A percentile compares a stretch with the other conserved stretches of the same genome.
Evolutionary conservation across 2,329 filamentous ascomycete species (phyloP).

Genomic region (Penicillium sp.): DNA sequence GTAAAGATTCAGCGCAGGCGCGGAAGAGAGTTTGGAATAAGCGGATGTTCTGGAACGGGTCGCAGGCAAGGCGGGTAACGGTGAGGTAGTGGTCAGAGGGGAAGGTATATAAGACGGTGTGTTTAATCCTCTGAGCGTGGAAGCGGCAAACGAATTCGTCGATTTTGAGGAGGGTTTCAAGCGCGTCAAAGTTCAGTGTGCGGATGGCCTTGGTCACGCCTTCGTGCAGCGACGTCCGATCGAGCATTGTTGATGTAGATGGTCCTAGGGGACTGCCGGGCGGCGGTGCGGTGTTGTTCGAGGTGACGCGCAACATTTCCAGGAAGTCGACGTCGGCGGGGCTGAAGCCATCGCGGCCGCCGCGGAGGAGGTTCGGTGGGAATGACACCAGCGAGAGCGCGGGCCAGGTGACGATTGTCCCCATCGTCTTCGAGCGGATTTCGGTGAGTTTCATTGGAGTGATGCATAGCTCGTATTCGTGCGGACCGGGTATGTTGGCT

Average conservation of each 20-base stretch:
- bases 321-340: slow-evolving; percentile 32
- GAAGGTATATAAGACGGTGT: slow-evolving; percentile 23
- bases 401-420: slow-evolving; percentile 16
- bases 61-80: slow-evolving; percentile 25
- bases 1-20: slow-evolving; percentile 39
- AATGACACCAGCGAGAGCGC: slow-evolving; percentile 21
- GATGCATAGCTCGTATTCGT: slow-evolving; percentile 24
- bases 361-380: slow-evolving; percentile 32
- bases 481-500: slow-evolving; percentile 1
- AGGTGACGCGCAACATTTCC: slow-evolving; percentile 36
- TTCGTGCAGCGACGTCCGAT: slow-evolving; percentile 35
- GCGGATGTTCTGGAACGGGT: slow-evolving; percentile 17
- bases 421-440: slow-evolving; percentile 14
- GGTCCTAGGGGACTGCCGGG: not conserved
- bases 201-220: slow-evolving; percentile 42
- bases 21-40: slow-evolving; percentile 38
- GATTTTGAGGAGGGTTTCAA: slow-evolving; percentile 39
- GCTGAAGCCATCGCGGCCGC: slow-evolving; percentile 29
- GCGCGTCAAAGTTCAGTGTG: slow-evolving; percentile 30
- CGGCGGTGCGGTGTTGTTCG: slow-evolving; percentile 11
- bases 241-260: slow-evolving; percentile 16
- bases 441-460: slow-evolving; percentile 19
- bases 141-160: slow-evolving; percentile 32
- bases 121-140: not conserved
- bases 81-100: slow-evolving; percentile 36